These are phyloP conservation scores for Fomitopsis betulina DNA, from an alignment of 1,284 basidiomycete species.

Conservation along the genomic window DNA sequence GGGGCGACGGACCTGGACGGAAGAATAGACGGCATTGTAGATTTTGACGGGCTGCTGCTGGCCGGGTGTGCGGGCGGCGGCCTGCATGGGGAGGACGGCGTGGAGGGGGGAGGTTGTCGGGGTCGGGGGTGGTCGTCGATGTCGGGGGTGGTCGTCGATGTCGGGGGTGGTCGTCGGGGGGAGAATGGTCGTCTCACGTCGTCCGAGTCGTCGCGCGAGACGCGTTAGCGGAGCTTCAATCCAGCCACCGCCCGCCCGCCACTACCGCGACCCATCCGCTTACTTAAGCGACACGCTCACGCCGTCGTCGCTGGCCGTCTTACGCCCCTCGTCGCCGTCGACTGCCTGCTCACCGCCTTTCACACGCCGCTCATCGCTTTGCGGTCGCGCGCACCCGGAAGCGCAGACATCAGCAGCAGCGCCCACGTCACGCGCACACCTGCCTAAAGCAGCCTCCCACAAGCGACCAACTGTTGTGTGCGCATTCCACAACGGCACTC, in stretches of 20 bases:
- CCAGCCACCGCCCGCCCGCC: constrained; percentile 9
- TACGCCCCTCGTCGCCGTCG: background rate
- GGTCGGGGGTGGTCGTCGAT: constrained; percentile 5
- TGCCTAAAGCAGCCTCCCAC: background rate
- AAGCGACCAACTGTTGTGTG: background rate
- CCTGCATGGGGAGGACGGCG: constrained; percentile 27
- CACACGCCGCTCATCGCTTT: background rate
- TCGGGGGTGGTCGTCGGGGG: constrained; percentile 5
- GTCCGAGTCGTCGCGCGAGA: constrained; percentile 21
- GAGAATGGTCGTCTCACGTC: constrained; percentile 19
- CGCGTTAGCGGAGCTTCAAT: constrained; percentile 24
- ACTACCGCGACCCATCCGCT: constrained; percentile 16
- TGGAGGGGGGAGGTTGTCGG: background rate
- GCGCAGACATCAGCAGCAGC: background rate
- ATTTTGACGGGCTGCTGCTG: constrained; percentile 71
- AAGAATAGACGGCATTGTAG: constrained; percentile 86
- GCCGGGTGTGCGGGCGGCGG: constrained; percentile 25
- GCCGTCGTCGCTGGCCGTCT: background rate
- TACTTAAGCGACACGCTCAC: background rate
- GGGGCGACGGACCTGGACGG: constrained; percentile 60
- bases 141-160: constrained; percentile 9
- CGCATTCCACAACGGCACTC: background rate
- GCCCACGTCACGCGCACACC: background rate
- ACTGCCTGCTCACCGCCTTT: background rate
- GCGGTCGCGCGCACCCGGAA: background rate